Base-by-base conservation (phyloP, 177 flowering plant genomes). In the Telopea speciosissima region DNA sequence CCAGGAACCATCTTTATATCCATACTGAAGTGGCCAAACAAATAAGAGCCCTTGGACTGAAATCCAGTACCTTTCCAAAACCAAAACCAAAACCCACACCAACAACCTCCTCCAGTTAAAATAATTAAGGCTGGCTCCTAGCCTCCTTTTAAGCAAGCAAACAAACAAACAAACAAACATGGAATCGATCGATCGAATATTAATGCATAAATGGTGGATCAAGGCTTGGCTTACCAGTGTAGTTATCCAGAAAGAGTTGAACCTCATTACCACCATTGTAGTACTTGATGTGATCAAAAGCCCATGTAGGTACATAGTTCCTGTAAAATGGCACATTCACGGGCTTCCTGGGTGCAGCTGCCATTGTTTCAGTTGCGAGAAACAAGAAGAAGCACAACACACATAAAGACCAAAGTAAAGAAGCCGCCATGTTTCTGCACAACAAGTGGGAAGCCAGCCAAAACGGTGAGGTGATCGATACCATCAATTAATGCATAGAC, bases 291-390 rank as follows among this genome's bases (percentile, higher is more conserved):
- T 83, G 86, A 68, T 81, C 83, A 70, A 77, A 77, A 66, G 86
- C 84, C 85, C 86, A 83, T 3, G 86, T 83, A 8, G 86, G 86
- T 10, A 25, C 74, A 26, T 83, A 83, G 78, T 83, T 81, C 61
- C 83, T 70, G 8, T 79, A 78, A 42, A 83, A 83, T 13, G 83
- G 79, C 44, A 83, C 86, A 52, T 42, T 67, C 0, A 76, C 74
- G 8, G 84, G 74, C 72, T 42, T 76, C 33, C 77, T 75, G 24
- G 83, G 86, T 65, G 67, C 14, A 65, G 67, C 44, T 31, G 45
- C 67, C 67, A 65, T 28, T 65, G 67, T 58, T 58, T 24, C 61
- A 19, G 6, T 0, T 0, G 61, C 61, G 24, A 58, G n/a, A 7
- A 58, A 58, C 22, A 58, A 58, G 24, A 58, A 58, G n/a, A 24